phyloP scores from a whole-genome alignment of 148 eudicot genomes.

The Simmondsia chinensis region DNA sequence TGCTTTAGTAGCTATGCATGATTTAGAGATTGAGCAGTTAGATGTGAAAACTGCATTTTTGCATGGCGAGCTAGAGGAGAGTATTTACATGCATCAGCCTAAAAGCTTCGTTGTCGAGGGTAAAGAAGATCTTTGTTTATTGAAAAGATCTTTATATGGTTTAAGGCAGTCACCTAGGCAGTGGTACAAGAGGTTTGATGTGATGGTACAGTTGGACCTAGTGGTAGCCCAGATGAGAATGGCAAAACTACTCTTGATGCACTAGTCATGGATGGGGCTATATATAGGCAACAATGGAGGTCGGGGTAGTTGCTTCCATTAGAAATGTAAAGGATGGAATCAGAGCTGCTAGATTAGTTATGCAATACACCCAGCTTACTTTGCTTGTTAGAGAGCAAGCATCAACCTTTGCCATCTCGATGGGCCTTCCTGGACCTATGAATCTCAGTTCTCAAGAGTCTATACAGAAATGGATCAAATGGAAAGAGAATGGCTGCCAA shows the following conservation, averaged over 20 bases:
- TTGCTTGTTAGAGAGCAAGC: constrained; percentile 92
- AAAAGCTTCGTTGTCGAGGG: too few species aligned
- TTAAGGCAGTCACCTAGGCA: too few species aligned
- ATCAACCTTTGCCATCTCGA: constrained; percentile 79
- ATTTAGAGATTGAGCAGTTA: too few species aligned
- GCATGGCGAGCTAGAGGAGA: too few species aligned
- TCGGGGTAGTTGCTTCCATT: constrained; percentile 97
- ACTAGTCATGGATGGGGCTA: constrained; percentile 91
- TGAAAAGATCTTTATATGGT: too few species aligned
- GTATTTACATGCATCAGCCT: too few species aligned
- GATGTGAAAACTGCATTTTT: too few species aligned
- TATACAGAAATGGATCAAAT: constrained; percentile 55
- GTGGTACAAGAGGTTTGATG: too few species aligned
- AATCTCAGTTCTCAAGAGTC: constrained; percentile 90
- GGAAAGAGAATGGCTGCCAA: constrained; percentile 65
- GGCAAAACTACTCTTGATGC: constrained; percentile 95
- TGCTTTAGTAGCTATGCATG: too few species aligned
- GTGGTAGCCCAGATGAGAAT: constrained; percentile 98
- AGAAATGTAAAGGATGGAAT: constrained; percentile 78
- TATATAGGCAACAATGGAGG: constrained; percentile 87
- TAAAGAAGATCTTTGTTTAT: too few species aligned
- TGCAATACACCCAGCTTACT: constrained; percentile 86
- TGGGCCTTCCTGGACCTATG: constrained; percentile 93
- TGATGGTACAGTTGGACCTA: constrained; percentile 76
- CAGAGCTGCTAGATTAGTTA: constrained; percentile 78